These are phyloP conservation scores for Hypoxylon sp. DNA, from an alignment of 2,329 filamentous ascomycete species.

Conservation along the genomic window DNA sequence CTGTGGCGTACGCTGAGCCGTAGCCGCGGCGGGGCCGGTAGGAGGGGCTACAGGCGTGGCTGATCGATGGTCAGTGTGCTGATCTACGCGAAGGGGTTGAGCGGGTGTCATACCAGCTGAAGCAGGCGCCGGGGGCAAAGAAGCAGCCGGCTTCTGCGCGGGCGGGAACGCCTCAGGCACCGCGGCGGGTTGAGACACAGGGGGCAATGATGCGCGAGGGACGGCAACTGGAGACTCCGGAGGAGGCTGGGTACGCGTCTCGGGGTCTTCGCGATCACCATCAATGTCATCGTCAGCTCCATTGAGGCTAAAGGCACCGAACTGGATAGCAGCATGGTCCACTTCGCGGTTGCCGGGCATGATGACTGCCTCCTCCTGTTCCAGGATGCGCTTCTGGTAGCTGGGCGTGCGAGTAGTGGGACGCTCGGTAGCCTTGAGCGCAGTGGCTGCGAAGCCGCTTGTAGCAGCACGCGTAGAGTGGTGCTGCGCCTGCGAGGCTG, in stretches of 20 bases:
- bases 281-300: slow-evolving; percentile 88
- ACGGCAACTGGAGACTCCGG: slow-evolving; percentile 85
- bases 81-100: slow-evolving; percentile 5
- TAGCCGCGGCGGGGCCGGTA: slow-evolving; percentile 39
- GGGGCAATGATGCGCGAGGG: slow-evolving; percentile 86
- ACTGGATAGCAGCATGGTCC: slow-evolving; percentile 91
- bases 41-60: slow-evolving; percentile 44
- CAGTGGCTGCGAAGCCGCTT: slow-evolving; percentile 81
- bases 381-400: slow-evolving; percentile 85
- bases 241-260: slow-evolving; percentile 91
- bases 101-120: slow-evolving; percentile 43
- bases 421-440: slow-evolving; percentile 76
- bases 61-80: slow-evolving; percentile 37
- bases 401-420: slow-evolving; percentile 73
- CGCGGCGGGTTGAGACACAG: slow-evolving; percentile 64
- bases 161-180: slow-evolving; percentile 62
- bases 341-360: slow-evolving; percentile 98
- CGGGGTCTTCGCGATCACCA: slow-evolving; percentile 91
- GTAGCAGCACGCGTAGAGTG: slow-evolving; percentile 65
- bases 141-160: slow-evolving; percentile 61
- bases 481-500: slow-evolving; percentile 68
- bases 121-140: slow-evolving; percentile 50
- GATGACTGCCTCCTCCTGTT: slow-evolving; percentile 96
- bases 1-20: slow-evolving; percentile 42
- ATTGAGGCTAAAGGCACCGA: slow-evolving; percentile 92